Conservation (phyloP, 108 stramenopile species). For the Cyclotella kingstonii region DNA sequence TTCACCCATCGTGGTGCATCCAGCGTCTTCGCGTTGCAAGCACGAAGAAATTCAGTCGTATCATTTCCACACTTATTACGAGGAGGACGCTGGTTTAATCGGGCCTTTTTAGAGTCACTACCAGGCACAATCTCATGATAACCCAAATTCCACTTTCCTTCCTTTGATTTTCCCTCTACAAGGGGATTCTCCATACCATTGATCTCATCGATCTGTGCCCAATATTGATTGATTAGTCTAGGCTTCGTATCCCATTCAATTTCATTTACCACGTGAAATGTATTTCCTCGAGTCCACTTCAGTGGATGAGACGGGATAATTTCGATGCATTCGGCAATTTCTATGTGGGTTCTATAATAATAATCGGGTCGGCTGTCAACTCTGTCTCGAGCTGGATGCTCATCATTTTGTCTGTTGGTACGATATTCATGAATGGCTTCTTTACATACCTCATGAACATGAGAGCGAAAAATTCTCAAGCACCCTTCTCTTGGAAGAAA, state of each 20-base stretch:
- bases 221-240: constrained; percentile 24
- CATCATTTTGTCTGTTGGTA: constrained; percentile 9
- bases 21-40: constrained; percentile 12
- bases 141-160: constrained; percentile 27
- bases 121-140: constrained; percentile 27
- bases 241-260: constrained; percentile 26
- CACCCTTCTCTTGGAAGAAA: constrained; percentile 16
- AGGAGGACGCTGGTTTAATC: constrained; percentile 19
- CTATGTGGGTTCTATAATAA: constrained; percentile 15
- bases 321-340: constrained; percentile 14
- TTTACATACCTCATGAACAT: constrained; percentile 17
- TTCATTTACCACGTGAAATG: constrained; percentile 13
- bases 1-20: constrained; percentile 21
- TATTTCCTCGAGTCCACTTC: not conserved
- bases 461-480: constrained; percentile 22
- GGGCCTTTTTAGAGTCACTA: constrained; percentile 6
- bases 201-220: constrained; percentile 10
- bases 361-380: constrained; percentile 22
- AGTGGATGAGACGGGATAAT: constrained; percentile 9
- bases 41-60: constrained; percentile 17
- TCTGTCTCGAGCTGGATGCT: constrained; percentile 3
- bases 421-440: constrained; percentile 21
- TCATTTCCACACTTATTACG: constrained; percentile 7
- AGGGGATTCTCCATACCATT: constrained; percentile 10
- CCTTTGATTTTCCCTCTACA: constrained; percentile 6